Evolutionary conservation across 345 rosid genomes (phyloP).

Genomic region (Barbarea vulgaris): DNA sequence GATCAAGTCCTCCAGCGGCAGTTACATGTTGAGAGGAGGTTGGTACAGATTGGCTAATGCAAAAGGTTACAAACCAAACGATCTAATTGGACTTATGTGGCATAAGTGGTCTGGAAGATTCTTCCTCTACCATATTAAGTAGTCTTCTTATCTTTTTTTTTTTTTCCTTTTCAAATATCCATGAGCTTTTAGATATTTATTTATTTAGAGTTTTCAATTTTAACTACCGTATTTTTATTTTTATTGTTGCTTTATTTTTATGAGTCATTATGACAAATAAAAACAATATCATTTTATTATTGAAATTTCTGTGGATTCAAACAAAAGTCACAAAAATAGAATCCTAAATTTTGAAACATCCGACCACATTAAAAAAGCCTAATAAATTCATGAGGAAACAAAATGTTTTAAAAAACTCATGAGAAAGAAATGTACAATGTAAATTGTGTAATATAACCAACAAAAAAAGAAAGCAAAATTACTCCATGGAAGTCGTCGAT

Average conservation of each 20-base stretch:
- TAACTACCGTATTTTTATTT: not conserved
- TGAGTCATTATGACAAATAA: not conserved
- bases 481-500: slow-evolving; percentile 21
- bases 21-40: not conserved
- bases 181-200: not conserved
- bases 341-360: too few species aligned
- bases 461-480: not conserved
- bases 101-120: not conserved
- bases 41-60: not conserved
- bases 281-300: not conserved
- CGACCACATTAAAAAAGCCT: too few species aligned
- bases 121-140: not conserved
- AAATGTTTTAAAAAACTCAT: too few species aligned
- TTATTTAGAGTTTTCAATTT: not conserved
- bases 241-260: too few species aligned
- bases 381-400: too few species aligned
- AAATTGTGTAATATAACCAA: not conserved
- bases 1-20: not conserved
- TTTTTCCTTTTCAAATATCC: not conserved
- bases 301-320: too few species aligned
- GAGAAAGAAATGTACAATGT: not conserved
- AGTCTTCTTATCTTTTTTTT: not conserved
- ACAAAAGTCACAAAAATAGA: too few species aligned
- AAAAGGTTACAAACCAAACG: not conserved
- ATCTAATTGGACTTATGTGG: slow-evolving; percentile 10